These are phyloP conservation scores for Paxillus involutus DNA, from an alignment of 768 basidiomycete genomes.

Conservation along the genomic window DNA sequence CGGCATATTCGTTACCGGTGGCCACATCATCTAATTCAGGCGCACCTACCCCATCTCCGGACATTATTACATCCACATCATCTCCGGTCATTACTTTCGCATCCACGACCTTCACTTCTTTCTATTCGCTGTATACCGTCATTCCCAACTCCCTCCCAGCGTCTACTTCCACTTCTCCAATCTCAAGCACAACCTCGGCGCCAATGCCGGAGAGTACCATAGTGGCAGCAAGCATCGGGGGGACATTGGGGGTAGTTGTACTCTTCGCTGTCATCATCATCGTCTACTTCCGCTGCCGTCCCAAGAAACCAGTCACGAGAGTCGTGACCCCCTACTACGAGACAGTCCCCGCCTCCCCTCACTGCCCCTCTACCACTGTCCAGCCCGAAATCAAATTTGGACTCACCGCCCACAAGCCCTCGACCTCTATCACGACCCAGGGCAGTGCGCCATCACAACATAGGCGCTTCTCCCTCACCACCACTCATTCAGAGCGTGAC, in stretches of 20 bases:
- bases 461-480: background rate
- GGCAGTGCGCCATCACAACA: background rate
- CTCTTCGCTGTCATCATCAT: background rate
- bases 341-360: background rate
- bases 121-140: background rate
- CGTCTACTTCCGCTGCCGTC: background rate
- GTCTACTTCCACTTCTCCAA: background rate
- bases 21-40: too few relatives aligned
- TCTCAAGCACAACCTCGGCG: background rate
- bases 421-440: background rate
- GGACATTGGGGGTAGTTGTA: background rate
- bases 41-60: too few relatives aligned
- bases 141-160: background rate
- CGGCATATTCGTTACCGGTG: too few relatives aligned
- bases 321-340: background rate
- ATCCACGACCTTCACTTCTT: too few relatives aligned
- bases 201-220: background rate
- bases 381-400: background rate
- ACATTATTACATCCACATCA: too few relatives aligned
- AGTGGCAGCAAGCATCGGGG: background rate
- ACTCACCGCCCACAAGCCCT: background rate
- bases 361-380: background rate
- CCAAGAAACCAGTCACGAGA: background rate
- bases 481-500: background rate
- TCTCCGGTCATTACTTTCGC: too few relatives aligned